Conservation (phyloP, 192 early-diverging fungal genomes). For the Gryganskiella cystojenkinii region DNA sequence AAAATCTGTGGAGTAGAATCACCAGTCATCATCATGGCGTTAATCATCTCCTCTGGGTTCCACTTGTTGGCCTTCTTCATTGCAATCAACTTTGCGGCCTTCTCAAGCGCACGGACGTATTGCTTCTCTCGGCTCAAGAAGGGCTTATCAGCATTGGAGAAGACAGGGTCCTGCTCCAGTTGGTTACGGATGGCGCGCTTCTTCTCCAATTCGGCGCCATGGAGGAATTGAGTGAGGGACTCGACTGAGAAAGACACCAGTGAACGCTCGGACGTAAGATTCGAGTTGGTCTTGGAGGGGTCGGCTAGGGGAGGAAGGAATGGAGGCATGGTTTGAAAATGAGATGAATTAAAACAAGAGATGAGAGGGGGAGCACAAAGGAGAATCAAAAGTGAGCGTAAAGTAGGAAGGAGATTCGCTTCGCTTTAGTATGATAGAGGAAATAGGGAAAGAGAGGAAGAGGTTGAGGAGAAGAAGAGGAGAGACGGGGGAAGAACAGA, state of each 20-base stretch:
- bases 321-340: slow-evolving; percentile 30
- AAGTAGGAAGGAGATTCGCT: no score
- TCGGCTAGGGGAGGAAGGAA: slow-evolving; percentile 45
- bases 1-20: slow-evolving; percentile 60
- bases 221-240: slow-evolving; percentile 78
- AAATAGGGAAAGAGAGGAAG: neutral
- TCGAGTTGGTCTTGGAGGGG: slow-evolving; percentile 27
- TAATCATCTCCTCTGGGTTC: slow-evolving; percentile 74
- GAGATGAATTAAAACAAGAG: no score
- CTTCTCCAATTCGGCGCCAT: slow-evolving; percentile 63
- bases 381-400: no score
- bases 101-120: slow-evolving; percentile 52
- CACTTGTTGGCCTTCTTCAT: slow-evolving; percentile 77
- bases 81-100: slow-evolving; percentile 58
- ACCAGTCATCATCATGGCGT: slow-evolving; percentile 64
- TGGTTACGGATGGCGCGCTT: slow-evolving; percentile 28
- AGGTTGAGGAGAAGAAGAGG: neutral
- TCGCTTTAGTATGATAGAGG: neutral
- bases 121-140: slow-evolving; percentile 46
- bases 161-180: slow-evolving; percentile 54
- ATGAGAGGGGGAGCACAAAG: no score
- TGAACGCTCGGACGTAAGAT: slow-evolving; percentile 70
- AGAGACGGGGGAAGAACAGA: neutral
- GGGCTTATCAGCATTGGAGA: slow-evolving; percentile 50
- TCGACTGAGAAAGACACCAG: slow-evolving; percentile 76